Base-by-base conservation (phyloP, 169 alveolate species). In the Toxoplasma gondii region DNA sequence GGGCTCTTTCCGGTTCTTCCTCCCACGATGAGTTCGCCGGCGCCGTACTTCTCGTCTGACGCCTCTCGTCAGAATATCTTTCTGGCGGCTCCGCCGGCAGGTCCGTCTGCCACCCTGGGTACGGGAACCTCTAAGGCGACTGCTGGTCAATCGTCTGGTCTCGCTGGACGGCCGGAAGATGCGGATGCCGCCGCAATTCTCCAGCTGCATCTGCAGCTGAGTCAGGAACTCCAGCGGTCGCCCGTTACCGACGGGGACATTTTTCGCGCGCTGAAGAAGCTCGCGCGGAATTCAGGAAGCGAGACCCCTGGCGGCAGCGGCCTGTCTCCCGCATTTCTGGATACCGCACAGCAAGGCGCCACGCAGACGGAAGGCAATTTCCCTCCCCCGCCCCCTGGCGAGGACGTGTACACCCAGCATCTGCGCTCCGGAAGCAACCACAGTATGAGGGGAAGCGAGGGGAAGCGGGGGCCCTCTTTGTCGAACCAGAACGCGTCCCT, bases 121-220 rank as follows among this genome's bases (percentile, higher is more conserved):
- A 2, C 84, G 44, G 12, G 45, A 16, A 34, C n/a, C 43, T 12
- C 84, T 1, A 74, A 31, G 44, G 84, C 84, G 44, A 1, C 84
- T 22, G 45, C 84, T 34, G n/a, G 74, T 31, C 7, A 4, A 19
- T 16, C 74, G 84, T 1, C 84, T 4, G 36, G n/a, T 69, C 31
- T 24, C 19, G 12, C 81, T 4, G 43, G 49, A 12, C 12, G 44
- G 39, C 12, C 39, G 5, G 44, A 31, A n/a, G 49, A 74, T 24
- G 58, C 58, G 12, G 84, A 74, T 44, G 44, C 84, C 45, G 84
- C 84, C 2, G 84, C 84, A 9, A 17, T 74, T 36, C 84, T 74
- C 45, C 84, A 74, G 43, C 84, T 74, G 84, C 84, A 74, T n/a
- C 43, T 74, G 10, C 84, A 74, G 43, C 84, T 74, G 44, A 74